phyloP scores from a whole-genome alignment of 768 basidiomycete species.

The Tylopilus rubrobrunneus region DNA sequence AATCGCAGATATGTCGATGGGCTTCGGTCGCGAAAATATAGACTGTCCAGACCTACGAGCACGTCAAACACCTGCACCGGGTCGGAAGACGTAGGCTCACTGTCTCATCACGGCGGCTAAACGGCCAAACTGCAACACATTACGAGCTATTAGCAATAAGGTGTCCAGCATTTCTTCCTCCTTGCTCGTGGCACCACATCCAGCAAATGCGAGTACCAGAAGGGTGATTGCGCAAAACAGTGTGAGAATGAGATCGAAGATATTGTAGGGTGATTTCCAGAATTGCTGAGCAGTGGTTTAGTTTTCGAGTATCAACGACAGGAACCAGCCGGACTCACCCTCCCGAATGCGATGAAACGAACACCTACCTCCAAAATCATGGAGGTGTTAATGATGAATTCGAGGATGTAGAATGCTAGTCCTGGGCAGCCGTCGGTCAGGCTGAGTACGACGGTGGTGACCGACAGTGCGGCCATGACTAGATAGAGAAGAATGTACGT shows the following conservation, averaged over 20 bases:
- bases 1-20: slow-evolving; percentile 75
- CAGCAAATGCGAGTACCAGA: slow-evolving; percentile 82
- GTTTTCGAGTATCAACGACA: background rate
- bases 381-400: slow-evolving; percentile 80
- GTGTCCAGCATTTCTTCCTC: slow-evolving; percentile 95
- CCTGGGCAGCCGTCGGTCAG: slow-evolving; percentile 83
- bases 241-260: slow-evolving; percentile 85
- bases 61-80: slow-evolving; percentile 6
- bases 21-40: slow-evolving; percentile 82
- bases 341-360: slow-evolving; percentile 89
- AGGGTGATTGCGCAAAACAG: slow-evolving; percentile 87
- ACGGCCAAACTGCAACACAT: slow-evolving; percentile 88
- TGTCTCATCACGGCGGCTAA: slow-evolving; percentile 92
- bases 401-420: slow-evolving; percentile 83
- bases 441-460: slow-evolving; percentile 82
- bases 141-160: slow-evolving; percentile 84
- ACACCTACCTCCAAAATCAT: slow-evolving; percentile 95
- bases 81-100: slow-evolving; percentile 44
- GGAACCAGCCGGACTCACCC: slow-evolving; percentile 49
- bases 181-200: slow-evolving; percentile 77
- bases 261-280: slow-evolving; percentile 92
- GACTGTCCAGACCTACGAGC: slow-evolving; percentile 74
- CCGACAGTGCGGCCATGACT: slow-evolving; percentile 81
- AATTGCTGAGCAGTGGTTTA: slow-evolving; percentile 65
- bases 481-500: slow-evolving; percentile 88